Evolutionary conservation across 768 basidiomycete genomes (phyloP).

Genomic region (Fistulinella prunicolor): DNA sequence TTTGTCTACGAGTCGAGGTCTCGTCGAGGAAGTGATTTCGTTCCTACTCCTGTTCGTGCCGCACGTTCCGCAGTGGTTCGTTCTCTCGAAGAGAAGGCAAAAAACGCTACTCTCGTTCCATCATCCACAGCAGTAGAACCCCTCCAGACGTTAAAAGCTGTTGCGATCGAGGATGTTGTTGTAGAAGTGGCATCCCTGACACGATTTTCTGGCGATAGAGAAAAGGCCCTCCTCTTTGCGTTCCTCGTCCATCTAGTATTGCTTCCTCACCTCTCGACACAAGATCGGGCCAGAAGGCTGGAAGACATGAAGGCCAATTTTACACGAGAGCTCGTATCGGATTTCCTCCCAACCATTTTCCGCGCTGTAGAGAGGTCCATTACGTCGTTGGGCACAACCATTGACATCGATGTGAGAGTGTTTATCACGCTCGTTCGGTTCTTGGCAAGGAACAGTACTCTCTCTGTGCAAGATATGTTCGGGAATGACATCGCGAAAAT

Average conservation of each 20-base stretch:
- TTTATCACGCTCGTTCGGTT: conserved; percentile 46
- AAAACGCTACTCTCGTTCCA: neutral
- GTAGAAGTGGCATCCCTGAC: conserved; percentile 6
- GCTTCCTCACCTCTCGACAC: conserved; percentile 36
- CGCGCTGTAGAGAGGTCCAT: conserved; percentile 28
- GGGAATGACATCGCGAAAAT: conserved; percentile 25
- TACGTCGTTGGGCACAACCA: conserved; percentile 16
- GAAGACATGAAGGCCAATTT: conserved; percentile 31
- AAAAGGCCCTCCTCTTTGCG: conserved; percentile 30
- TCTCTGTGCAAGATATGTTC: conserved; percentile 27
- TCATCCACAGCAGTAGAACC: neutral
- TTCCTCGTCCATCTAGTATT: conserved; percentile 40
- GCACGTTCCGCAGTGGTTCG: conserved; percentile 8
- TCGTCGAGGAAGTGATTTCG: conserved; percentile 9
- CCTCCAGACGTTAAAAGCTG: neutral
- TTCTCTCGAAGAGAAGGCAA: conserved; percentile 6
- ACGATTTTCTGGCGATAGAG: neutral
- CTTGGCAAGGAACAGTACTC: conserved; percentile 22
- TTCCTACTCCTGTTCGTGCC: conserved; percentile 8
- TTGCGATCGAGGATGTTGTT: conserved; percentile 6
- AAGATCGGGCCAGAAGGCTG: conserved; percentile 38
- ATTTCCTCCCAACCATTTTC: conserved; percentile 44
- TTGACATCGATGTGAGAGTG: conserved; percentile 55
- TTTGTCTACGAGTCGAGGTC: conserved; percentile 52
- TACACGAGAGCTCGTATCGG: conserved; percentile 26